Evolutionary conservation across 495 filamentous ascomycete species (phyloP).

Genomic region (Penicillium pulvis): DNA sequence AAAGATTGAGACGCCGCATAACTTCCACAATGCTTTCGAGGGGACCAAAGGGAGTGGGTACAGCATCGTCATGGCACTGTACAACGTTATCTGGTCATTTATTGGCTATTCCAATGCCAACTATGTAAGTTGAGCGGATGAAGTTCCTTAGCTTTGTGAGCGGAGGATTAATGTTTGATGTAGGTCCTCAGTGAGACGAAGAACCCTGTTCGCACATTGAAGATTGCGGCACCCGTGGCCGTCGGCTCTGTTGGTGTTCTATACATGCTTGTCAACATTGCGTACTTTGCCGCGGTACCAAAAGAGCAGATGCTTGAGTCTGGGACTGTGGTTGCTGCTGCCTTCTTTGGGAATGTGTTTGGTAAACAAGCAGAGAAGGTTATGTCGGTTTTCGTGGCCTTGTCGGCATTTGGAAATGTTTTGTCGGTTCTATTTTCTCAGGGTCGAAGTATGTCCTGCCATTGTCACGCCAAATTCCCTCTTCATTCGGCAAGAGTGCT

Average conservation of each 20-base stretch:
- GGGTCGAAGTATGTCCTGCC: slow-evolving; percentile 48
- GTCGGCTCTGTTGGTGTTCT: slow-evolving; percentile 61
- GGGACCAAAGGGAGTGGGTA: slow-evolving; percentile 59
- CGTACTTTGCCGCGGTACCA: slow-evolving; percentile 70
- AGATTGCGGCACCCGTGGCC: slow-evolving; percentile 64
- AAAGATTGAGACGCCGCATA: slow-evolving; percentile 52
- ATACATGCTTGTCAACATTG: slow-evolving; percentile 71
- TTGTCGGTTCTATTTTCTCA: slow-evolving; percentile 70
- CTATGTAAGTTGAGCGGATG: slow-evolving; percentile 32
- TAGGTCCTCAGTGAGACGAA: slow-evolving; percentile 63
- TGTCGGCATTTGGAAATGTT: slow-evolving; percentile 74
- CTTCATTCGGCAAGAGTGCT: too few species aligned
- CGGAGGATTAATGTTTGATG: neutral
- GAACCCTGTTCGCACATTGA: slow-evolving; percentile 63
- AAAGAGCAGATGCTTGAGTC: slow-evolving; percentile 62
- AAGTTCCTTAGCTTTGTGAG: neutral
- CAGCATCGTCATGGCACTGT: slow-evolving; percentile 62
- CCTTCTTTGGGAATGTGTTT: slow-evolving; percentile 70
- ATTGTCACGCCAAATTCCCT: too few species aligned
- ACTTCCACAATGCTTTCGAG: slow-evolving; percentile 67
- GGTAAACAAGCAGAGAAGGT: slow-evolving; percentile 58
- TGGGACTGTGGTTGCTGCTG: slow-evolving; percentile 61
- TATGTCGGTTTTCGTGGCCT: slow-evolving; percentile 69
- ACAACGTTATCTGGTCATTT: slow-evolving; percentile 69
- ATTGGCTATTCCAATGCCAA: slow-evolving; percentile 67